phyloP scores from a whole-genome alignment of 108 stramenopile species.

The Chaetoceros tenuissimus region DNA sequence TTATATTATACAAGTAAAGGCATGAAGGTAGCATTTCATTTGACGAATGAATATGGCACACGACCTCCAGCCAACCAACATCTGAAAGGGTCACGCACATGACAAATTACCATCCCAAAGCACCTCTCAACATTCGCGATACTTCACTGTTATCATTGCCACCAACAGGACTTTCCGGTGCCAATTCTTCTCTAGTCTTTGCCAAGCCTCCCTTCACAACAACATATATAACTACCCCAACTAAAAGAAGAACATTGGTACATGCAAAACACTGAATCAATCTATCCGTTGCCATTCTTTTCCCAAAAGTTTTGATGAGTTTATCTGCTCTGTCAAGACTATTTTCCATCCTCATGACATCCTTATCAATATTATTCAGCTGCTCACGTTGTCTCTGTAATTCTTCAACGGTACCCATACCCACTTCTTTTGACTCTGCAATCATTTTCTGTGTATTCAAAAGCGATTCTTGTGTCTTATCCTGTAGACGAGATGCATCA shows the following conservation, averaged over 20 bases:
- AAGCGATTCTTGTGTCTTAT: conserved; percentile 76
- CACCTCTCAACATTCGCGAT: not conserved
- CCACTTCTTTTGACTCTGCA: conserved; percentile 73
- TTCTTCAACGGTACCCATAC: conserved; percentile 75
- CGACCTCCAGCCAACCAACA: too few species aligned
- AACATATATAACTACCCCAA: conserved; percentile 79
- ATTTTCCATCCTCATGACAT: conserved; percentile 85
- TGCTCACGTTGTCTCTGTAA: conserved; percentile 83
- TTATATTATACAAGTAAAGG: too few species aligned
- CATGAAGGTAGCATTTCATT: too few species aligned
- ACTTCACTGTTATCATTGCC: not conserved
- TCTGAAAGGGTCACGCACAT: too few species aligned
- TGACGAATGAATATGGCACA: too few species aligned
- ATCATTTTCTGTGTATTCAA: conserved; percentile 63
- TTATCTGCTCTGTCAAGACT: conserved; percentile 80
- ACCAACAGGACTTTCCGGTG: not conserved
- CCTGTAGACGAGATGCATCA: conserved; percentile 58
- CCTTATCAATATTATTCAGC: conserved; percentile 76
- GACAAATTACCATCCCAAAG: not conserved
- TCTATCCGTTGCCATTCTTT: conserved; percentile 90
- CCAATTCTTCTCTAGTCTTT: not conserved
- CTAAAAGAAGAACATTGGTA: conserved; percentile 69
- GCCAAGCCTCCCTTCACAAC: conserved; percentile 43
- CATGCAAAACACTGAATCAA: conserved; percentile 92
- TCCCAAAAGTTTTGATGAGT: conserved; percentile 86